Conservation (phyloP, 2,329 filamentous ascomycete genomes). For the Beauveria rudraprayagi region DNA sequence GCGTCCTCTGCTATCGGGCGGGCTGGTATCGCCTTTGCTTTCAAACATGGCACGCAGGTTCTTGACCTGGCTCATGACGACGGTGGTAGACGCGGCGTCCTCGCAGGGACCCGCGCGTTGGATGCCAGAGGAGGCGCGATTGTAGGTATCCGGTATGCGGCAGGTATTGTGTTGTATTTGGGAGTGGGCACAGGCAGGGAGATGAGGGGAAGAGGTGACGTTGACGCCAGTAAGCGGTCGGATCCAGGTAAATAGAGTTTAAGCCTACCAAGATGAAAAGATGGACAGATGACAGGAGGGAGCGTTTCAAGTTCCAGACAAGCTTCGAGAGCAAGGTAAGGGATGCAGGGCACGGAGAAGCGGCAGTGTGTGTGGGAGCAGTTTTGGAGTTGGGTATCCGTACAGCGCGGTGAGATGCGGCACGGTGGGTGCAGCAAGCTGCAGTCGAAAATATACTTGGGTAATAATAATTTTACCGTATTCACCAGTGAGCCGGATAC, state of each 20-base stretch:
- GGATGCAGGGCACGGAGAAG: not conserved
- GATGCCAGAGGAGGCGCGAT: conserved; percentile 1
- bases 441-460: not conserved
- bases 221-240: conserved; percentile 5
- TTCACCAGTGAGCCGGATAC: not conserved
- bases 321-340: conserved; percentile 4
- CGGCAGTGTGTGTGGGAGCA: conserved; percentile 4
- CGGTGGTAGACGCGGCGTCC: conserved; percentile 17
- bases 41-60: conserved; percentile 77
- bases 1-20: conserved; percentile 57
- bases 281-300: conserved; percentile 8
- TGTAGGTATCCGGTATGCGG: conserved; percentile 5
- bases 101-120: conserved; percentile 5
- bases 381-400: conserved; percentile 8
- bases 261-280: conserved; percentile 6
- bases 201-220: not conserved
- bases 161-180: conserved; percentile 4
- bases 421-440: not conserved
- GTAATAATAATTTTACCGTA: not conserved
- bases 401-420: conserved; percentile 2
- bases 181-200: conserved; percentile 2
- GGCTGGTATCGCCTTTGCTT: conserved; percentile 57
- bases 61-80: conserved; percentile 59
- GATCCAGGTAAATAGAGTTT: conserved; percentile 7
- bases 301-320: conserved; percentile 5